phyloP scores from a whole-genome alignment of 2,329 filamentous ascomycete genomes.

The Aspergillus versicolor region DNA sequence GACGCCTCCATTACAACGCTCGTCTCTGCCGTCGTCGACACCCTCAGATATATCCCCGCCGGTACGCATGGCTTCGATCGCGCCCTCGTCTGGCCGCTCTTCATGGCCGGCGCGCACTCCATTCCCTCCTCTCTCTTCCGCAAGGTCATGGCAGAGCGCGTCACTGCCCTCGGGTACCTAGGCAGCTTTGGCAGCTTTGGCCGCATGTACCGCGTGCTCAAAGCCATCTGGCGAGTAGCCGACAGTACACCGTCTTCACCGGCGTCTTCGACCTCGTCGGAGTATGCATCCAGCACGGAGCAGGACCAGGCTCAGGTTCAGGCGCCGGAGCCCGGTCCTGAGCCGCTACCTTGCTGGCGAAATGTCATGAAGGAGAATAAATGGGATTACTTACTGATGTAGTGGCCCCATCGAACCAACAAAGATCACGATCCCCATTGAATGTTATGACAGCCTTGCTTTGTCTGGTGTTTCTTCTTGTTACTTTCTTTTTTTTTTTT shows the following conservation, averaged over 20 bases:
- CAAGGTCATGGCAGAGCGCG: slow-evolving; percentile 70
- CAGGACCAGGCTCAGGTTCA: too few relatives aligned
- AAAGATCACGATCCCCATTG: too few relatives aligned
- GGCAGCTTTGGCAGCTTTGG: slow-evolving; percentile 80
- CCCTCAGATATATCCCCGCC: slow-evolving; percentile 76
- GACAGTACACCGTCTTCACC: slow-evolving; percentile 52
- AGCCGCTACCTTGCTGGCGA: background rate
- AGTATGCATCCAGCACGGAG: background rate
- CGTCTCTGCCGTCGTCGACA: slow-evolving; percentile 71
- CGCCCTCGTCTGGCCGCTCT: slow-evolving; percentile 86
- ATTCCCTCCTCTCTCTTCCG: slow-evolving; percentile 73
- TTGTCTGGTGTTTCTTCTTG: too few relatives aligned
- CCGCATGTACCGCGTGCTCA: slow-evolving; percentile 72
- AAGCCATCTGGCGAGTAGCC: slow-evolving; percentile 75
- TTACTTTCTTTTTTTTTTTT: too few relatives aligned
- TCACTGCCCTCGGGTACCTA: slow-evolving; percentile 69
- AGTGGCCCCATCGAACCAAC: background rate
- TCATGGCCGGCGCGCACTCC: slow-evolving; percentile 79
- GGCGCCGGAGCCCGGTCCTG: too few relatives aligned
- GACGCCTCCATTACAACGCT: slow-evolving; percentile 72
- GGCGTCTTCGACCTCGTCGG: background rate
- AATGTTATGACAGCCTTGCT: too few relatives aligned
- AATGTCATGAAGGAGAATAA: background rate
- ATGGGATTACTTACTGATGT: slow-evolving; percentile 1
- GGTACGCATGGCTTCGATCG: slow-evolving; percentile 83